phyloP scores from a whole-genome alignment of 495 filamentous ascomycete species.

The Aspergillus diversus region DNA sequence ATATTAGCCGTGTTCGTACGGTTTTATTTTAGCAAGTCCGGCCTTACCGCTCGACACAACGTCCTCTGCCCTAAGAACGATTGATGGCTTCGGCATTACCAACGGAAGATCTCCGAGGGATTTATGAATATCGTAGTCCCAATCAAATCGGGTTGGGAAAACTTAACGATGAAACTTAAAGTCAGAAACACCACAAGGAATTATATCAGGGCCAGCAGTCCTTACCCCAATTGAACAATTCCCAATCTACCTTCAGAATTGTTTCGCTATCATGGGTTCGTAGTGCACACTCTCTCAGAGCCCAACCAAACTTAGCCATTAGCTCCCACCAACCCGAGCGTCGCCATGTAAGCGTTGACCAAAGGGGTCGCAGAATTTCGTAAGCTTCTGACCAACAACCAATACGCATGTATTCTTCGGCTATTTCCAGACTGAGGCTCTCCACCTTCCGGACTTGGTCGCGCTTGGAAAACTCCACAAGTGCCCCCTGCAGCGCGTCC shows the following conservation, averaged over 20 bases:
- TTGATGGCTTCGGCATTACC: conserved; percentile 59
- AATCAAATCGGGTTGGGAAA: conserved; percentile 62
- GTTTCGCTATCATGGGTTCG: conserved; percentile 64
- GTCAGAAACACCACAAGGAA: not conserved
- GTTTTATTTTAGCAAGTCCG: not conserved
- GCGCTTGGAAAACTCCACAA: conserved; percentile 65
- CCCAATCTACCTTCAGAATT: conserved; percentile 80
- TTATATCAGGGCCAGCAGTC: conserved; percentile 7
- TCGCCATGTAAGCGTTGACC: conserved; percentile 74
- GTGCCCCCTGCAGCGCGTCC: conserved; percentile 60
- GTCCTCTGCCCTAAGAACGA: conserved; percentile 69
- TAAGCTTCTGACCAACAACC: conserved; percentile 69
- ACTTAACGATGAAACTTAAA: conserved; percentile 39
- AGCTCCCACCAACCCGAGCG: conserved; percentile 80
- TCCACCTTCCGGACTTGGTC: conserved; percentile 67
- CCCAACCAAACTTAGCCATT: conserved; percentile 73
- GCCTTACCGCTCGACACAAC: conserved; percentile 67
- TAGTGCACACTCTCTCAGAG: conserved; percentile 71
- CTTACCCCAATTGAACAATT: conserved; percentile 73
- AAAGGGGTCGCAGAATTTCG: conserved; percentile 68
- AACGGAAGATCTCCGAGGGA: conserved; percentile 61
- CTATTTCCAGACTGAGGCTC: conserved; percentile 69
- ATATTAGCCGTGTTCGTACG: conserved; percentile 1
- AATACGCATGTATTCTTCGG: conserved; percentile 65
- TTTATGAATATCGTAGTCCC: conserved; percentile 74